These are phyloP conservation scores for Xerocomellus amylosporus DNA, from an alignment of 768 basidiomycete genomes.

Conservation along the genomic window DNA sequence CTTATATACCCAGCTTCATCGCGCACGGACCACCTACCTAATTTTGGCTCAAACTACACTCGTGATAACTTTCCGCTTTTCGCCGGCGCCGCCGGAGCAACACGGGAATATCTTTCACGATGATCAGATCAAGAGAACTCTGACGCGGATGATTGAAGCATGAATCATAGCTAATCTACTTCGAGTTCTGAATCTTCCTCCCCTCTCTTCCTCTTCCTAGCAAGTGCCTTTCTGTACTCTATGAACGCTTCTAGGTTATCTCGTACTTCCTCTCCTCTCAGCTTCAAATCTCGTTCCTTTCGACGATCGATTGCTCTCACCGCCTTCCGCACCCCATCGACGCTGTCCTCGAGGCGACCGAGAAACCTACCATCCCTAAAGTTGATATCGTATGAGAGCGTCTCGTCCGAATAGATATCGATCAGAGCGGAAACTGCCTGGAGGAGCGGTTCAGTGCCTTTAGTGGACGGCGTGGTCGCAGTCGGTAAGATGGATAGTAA, in stretches of 20 bases:
- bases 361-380: slow-evolving; percentile 65
- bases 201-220: too few species aligned
- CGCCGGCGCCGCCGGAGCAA: too few species aligned
- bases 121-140: too few species aligned
- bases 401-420: slow-evolving; percentile 92
- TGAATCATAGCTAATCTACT: too few species aligned
- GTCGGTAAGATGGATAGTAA: slow-evolving; percentile 62
- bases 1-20: slow-evolving; percentile 28
- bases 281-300: slow-evolving; percentile 59
- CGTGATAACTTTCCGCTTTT: too few species aligned
- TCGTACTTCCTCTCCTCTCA: slow-evolving; percentile 71
- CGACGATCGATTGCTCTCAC: slow-evolving; percentile 65
- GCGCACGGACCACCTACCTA: slow-evolving; percentile 31
- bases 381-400: slow-evolving; percentile 72
- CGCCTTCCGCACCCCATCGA: slow-evolving; percentile 60
- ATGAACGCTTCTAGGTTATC: slow-evolving; percentile 78
- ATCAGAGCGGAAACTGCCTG: slow-evolving; percentile 81
- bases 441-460: slow-evolving; percentile 66
- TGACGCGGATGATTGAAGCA: too few species aligned
- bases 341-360: slow-evolving; percentile 50
- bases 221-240: slow-evolving; percentile 61
- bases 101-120: too few species aligned
- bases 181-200: too few species aligned
- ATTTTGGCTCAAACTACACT: background rate
- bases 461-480: slow-evolving; percentile 35